Evolutionary conservation across 1,284 basidiomycete genomes (phyloP), one percentile per base, ranked within the genome.

Genomic region (Ganoderma boninense): DNA sequence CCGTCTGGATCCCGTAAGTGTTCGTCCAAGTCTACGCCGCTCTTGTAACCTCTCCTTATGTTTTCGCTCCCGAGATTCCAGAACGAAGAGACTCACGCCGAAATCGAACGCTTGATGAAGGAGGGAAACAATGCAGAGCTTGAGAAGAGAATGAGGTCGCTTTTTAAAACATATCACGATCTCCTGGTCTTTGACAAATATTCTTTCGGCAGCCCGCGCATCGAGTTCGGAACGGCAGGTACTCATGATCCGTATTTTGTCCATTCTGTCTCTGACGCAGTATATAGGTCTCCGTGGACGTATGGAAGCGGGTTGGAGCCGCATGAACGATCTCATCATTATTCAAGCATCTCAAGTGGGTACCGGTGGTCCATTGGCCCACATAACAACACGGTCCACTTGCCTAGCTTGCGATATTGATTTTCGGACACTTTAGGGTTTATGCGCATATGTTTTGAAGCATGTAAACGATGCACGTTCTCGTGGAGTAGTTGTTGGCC

Each of bases 181-280:
- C 20, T 38, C 14, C 16, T n/a, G n/a, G 60, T 60, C 54, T 23
- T 61, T 62, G 16, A 62, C 38, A 2, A 40, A 29, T 20, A 20
- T 56, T 14, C 35, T 46, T 8, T 18, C 26, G 13, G 10, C 49
- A 93, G 91, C 72, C 82, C 84, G 16, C 88, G 95, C 32, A 95
- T 96, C 74, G 89, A 92, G 70, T 96, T 96, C 78, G 95, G 95
- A 7, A 96, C 95, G 42, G 95, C 95, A 70, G 94, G 94, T 94
- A 77, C 65, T 75, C 16, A 4, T 23, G 14, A 64, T 52, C 18
- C 18, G 35, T 14, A 11, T 7, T 63, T 8, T 43, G 32, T 18
- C 5, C 14, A 3, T 6, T 29, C 5, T 38, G 18, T 32, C 38
- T 23, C 20, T 59, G 7, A 46, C 14, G 23, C 56, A 35, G 57